These are phyloP conservation scores for Capsicum rhomboideum DNA, from an alignment of 257 asterid species.

Conservation along the genomic window DNA sequence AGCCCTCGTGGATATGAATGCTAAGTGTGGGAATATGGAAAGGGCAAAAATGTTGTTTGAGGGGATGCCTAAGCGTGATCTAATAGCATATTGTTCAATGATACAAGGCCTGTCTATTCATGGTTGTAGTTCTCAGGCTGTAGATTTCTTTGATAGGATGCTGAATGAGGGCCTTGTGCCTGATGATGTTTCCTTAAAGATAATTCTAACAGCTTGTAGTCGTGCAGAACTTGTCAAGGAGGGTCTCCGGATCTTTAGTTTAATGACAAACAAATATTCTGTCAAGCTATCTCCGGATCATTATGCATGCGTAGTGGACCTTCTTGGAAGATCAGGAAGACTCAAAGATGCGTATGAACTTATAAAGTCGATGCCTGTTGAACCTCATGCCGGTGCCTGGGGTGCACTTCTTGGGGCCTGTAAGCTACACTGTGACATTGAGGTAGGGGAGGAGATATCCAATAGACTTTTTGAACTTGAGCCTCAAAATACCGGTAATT, in stretches of 20 bases:
- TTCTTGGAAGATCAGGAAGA: conserved; percentile 70
- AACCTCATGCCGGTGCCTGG: conserved; percentile 71
- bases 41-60: conserved; percentile 45
- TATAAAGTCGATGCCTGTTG: conserved; percentile 42
- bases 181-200: conserved; percentile 60
- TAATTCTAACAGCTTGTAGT: conserved; percentile 53
- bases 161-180: conserved; percentile 56
- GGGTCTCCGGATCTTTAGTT: conserved; percentile 42
- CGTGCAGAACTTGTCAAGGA: conserved; percentile 53
- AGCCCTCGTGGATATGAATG: conserved; percentile 72
- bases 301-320: conserved; percentile 62
- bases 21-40: conserved; percentile 74
- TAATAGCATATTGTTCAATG: conserved; percentile 61
- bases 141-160: conserved; percentile 49
- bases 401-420: conserved; percentile 83
- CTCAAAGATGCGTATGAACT: conserved; percentile 68
- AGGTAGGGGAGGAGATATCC: conserved; percentile 50
- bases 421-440: conserved; percentile 42
- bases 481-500: conserved; percentile 57
- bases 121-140: conserved; percentile 42
- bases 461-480: conserved; percentile 51
- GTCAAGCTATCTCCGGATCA: conserved; percentile 61
- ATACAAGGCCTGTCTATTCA: conserved; percentile 67
- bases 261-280: conserved; percentile 33
- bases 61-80: conserved; percentile 43